A percentile compares a stretch with the other conserved stretches of the same genome.
phyloP scores from a whole-genome alignment of 495 filamentous ascomycete species.

The Pseudomonodictys pantanalensis region DNA sequence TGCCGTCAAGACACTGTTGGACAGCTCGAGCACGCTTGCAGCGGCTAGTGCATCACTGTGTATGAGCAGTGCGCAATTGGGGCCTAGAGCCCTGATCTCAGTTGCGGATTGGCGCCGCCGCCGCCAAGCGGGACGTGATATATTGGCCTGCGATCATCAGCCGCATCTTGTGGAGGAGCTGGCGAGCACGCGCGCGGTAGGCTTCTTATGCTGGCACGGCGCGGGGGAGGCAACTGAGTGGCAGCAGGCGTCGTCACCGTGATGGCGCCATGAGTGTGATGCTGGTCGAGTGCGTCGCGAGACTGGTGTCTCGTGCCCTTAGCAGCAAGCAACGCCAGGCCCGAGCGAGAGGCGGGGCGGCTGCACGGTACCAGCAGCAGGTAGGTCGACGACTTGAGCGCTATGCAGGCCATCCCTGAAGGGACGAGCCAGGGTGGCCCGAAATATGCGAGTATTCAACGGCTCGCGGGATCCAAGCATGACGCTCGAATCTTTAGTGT shows the following conservation, averaged over 20 bases:
- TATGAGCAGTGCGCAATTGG: slow-evolving; percentile 20
- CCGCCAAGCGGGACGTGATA: slow-evolving; percentile 24
- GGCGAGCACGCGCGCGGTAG: not conserved
- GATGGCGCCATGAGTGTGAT: not conserved
- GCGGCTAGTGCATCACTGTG: slow-evolving; percentile 25
- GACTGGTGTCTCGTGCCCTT: slow-evolving; percentile 7
- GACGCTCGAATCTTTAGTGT: slow-evolving; percentile 18
- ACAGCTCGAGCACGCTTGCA: slow-evolving; percentile 33
- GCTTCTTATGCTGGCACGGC: not conserved
- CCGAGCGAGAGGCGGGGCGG: not conserved
- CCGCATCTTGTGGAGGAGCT: slow-evolving; percentile 17
- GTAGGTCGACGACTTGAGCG: slow-evolving; percentile 8
- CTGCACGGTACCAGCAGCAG: slow-evolving; percentile 3
- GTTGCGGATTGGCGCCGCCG: slow-evolving; percentile 30
- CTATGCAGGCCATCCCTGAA: slow-evolving; percentile 28
- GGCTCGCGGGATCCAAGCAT: slow-evolving; percentile 31
- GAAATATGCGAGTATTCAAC: slow-evolving; percentile 28
- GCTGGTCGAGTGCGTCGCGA: not conserved
- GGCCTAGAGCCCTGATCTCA: slow-evolving; percentile 34
- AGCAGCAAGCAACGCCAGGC: not conserved
- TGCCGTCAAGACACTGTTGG: slow-evolving; percentile 19
- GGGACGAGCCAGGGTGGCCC: slow-evolving; percentile 19
- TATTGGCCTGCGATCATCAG: slow-evolving; percentile 33
- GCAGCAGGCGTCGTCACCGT: not conserved
- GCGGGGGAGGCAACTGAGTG: not conserved